Evolutionary conservation across 2,329 filamentous ascomycete species (phyloP), one percentile per base, ranked within the genome.

Genomic region (Chalaropsis ovoidea): DNA sequence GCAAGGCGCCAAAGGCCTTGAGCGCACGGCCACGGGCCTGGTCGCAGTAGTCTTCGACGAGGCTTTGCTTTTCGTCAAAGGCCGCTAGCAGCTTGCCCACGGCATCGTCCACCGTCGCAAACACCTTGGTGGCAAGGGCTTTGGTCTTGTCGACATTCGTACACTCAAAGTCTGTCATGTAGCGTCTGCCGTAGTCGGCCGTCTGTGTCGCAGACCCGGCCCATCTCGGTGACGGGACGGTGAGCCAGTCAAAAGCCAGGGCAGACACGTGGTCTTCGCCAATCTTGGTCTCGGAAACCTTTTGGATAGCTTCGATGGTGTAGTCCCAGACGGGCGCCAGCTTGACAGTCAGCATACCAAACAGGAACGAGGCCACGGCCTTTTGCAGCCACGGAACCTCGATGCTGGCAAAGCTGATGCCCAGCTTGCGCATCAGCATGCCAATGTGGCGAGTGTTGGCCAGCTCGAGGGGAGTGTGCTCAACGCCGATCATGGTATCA

Each of bases 271-370:
- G 78, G 41, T 87, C 85, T 72, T 96, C 91, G 24, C 89, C 90
- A 47, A 77, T 75, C 69, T 87, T 86, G 24, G 81, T 81, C 69
- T 89, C 82, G 22, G 86, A 82, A 64, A 99, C 85, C 63, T 86
- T 81, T 71, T 90, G 88, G 71, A 99, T 76, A 0, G 89, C 85
- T 65, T 85, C 82, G 62, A 87, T 84, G 0, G 89, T 83, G 71
- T 95, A 90, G 68, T 95, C 89, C 89, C 93, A 96, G 5, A 95
- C 79, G 43, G 90, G 90, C 0, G 91, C 83, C 69, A 96, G 80
- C 70, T 88, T 89, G 61, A 95, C 85, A 0, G 92, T 94, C 67
- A 97, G 81, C 75, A 96, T 82, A 61, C 94, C 94, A 70, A 96
- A 96, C 70, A 90, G 86, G 71, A 92, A 97, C 0, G 84, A 81